Conservation (phyloP, 2,329 filamentous ascomycete genomes). For the Neopestalotiopsis sp. region DNA sequence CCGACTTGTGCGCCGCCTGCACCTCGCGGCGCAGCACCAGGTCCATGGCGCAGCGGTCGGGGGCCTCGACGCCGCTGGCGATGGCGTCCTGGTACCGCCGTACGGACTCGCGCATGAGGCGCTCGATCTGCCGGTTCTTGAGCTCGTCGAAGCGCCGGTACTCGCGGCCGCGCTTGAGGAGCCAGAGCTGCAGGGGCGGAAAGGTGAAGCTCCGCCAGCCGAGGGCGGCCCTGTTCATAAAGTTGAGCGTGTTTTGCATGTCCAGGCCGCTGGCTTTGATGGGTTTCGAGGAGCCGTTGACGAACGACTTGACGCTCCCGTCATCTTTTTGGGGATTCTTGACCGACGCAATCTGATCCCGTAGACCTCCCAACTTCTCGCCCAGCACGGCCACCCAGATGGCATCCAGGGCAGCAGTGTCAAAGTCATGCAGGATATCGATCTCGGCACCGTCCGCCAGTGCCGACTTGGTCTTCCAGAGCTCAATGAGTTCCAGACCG, state of each 20-base stretch:
- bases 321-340: not conserved
- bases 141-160: no score
- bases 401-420: slow-evolving; percentile 25
- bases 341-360: not conserved
- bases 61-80: no score
- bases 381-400: slow-evolving; percentile 25
- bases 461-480: slow-evolving; percentile 23
- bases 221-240: slow-evolving; percentile 21
- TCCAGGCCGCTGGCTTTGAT: slow-evolving; percentile 19
- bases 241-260: slow-evolving; percentile 22
- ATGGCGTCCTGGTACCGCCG: no score
- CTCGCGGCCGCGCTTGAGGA: not conserved
- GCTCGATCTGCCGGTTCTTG: no score
- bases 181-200: slow-evolving; percentile 22
- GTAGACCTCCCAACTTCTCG: slow-evolving; percentile 17
- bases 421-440: slow-evolving; percentile 24
- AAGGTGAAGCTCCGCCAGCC: slow-evolving; percentile 20
- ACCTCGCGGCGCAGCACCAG: no score
- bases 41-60: no score
- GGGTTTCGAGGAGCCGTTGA: not conserved
- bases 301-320: not conserved
- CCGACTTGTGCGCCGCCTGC: no score
- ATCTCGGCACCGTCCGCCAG: slow-evolving; percentile 9
- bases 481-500: slow-evolving; percentile 20
- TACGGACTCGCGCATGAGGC: no score